Conservation (phyloP, 495 filamentous ascomycete species). For the Aspergillus conjunctus region DNA sequence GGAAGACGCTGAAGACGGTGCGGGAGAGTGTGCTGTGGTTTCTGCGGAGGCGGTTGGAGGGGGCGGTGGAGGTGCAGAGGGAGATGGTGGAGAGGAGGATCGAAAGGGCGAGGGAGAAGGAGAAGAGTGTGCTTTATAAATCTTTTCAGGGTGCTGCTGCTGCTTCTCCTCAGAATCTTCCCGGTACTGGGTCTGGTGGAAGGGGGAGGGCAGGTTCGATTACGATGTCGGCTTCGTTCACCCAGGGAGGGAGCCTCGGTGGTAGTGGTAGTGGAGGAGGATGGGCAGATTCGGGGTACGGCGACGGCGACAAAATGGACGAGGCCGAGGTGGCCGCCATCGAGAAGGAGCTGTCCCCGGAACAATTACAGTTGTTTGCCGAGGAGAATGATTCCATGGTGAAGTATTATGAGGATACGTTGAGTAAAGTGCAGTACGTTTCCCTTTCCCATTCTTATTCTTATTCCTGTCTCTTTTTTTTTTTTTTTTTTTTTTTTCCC, state of each 20-base stretch:
- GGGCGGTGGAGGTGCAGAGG: slow-evolving; percentile 73
- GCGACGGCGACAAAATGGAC: slow-evolving; percentile 31
- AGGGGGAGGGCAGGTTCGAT: background rate
- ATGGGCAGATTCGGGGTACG: slow-evolving; percentile 5
- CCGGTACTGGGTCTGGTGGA: slow-evolving; percentile 15
- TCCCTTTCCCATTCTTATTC: slow-evolving; percentile 5
- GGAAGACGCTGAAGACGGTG: slow-evolving; percentile 57
- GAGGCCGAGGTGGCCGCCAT: slow-evolving; percentile 52
- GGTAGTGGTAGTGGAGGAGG: no score
- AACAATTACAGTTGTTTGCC: slow-evolving; percentile 91
- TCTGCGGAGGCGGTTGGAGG: slow-evolving; percentile 71
- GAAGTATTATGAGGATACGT: slow-evolving; percentile 83
- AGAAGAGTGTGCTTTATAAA: slow-evolving; percentile 82
- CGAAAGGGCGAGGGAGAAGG: slow-evolving; percentile 82
- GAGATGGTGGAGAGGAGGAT: slow-evolving; percentile 90
- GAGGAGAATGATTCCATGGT: slow-evolving; percentile 92
- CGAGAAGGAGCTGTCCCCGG: slow-evolving; percentile 67
- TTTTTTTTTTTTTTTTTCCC: background rate
- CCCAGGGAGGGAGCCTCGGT: background rate
- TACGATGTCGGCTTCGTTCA: background rate
- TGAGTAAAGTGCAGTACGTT: slow-evolving; percentile 88
- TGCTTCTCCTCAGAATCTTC: slow-evolving; percentile 8
- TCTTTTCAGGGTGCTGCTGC: slow-evolving; percentile 9
- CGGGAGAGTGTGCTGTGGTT: slow-evolving; percentile 84
- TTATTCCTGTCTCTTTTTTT: background rate